These are phyloP conservation scores for Colletotrichum gigasporum DNA, from an alignment of 2,329 filamentous ascomycete genomes.

Conservation along the genomic window DNA sequence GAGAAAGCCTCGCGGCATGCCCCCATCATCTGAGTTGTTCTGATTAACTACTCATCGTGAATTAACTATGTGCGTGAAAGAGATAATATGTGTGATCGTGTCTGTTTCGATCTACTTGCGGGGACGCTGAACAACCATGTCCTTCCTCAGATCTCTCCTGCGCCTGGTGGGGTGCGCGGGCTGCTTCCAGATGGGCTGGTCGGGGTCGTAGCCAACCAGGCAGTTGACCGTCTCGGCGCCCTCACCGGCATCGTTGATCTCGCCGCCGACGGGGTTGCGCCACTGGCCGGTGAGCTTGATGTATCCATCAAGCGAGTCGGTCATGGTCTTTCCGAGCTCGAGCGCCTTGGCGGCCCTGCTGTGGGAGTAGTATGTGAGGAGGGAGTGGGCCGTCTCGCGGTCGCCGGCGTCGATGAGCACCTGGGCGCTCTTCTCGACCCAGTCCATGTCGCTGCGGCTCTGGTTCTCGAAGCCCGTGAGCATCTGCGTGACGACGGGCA, in stretches of 20 bases:
- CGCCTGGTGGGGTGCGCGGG: constrained; percentile 9
- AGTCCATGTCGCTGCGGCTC: constrained; percentile 32
- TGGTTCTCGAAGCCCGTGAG: constrained; percentile 36
- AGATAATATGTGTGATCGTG: too few species aligned
- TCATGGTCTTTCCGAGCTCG: constrained; percentile 34
- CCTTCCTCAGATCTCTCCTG: constrained; percentile 1
- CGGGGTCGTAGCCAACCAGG: constrained; percentile 41
- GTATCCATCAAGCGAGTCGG: constrained; percentile 36
- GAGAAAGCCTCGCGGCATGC: too few species aligned
- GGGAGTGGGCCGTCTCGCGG: constrained; percentile 30
- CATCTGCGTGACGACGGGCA: constrained; percentile 38
- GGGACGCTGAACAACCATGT: constrained; percentile 9
- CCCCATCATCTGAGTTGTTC: too few species aligned
- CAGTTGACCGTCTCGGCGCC: constrained; percentile 46
- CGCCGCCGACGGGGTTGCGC: constrained; percentile 37
- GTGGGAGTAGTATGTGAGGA: constrained; percentile 38
- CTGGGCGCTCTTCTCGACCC: constrained; percentile 36
- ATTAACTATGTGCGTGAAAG: too few species aligned
- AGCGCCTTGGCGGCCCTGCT: constrained; percentile 35
- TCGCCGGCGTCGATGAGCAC: constrained; percentile 33
- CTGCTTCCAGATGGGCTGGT: constrained; percentile 34
- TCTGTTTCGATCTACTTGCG: neutral
- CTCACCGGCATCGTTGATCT: constrained; percentile 43
- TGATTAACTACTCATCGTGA: too few species aligned
- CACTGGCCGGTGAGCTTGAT: constrained; percentile 38